These are phyloP conservation scores for Danielia oregonensis DNA, from an alignment of 805 yeast genomes.

Conservation along the genomic window DNA sequence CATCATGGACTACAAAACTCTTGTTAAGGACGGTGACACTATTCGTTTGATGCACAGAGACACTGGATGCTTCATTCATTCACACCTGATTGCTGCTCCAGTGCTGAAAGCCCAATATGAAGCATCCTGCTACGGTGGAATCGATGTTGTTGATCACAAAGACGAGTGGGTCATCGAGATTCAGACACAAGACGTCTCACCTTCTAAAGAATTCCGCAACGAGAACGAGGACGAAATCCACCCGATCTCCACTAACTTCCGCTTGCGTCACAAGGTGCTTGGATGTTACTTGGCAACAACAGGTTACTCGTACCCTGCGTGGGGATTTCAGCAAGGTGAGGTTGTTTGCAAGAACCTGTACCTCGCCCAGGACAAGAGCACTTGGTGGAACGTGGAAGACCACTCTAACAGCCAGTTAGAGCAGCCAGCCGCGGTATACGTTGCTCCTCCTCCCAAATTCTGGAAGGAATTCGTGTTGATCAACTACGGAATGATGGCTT, in stretches of 20 bases:
- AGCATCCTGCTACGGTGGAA: slow-evolving; percentile 83
- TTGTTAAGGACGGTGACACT: slow-evolving; percentile 57
- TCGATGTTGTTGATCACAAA: slow-evolving; percentile 66
- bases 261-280: slow-evolving; percentile 57
- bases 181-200: slow-evolving; percentile 51
- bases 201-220: slow-evolving; percentile 37
- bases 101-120: slow-evolving; percentile 65
- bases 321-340: slow-evolving; percentile 87
- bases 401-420: slow-evolving; percentile 52
- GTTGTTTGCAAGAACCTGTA: slow-evolving; percentile 61
- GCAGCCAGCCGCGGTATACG: slow-evolving; percentile 26
- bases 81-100: slow-evolving; percentile 79
- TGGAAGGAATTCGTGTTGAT: slow-evolving; percentile 72
- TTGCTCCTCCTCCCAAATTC: slow-evolving; percentile 59
- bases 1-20: slow-evolving; percentile 15
- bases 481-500: slow-evolving; percentile 84
- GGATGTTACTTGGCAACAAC: slow-evolving; percentile 80
- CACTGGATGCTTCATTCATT: slow-evolving; percentile 75
- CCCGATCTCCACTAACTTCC: slow-evolving; percentile 72
- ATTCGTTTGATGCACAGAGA: slow-evolving; percentile 68
- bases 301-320: slow-evolving; percentile 63
- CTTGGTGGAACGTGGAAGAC: slow-evolving; percentile 81
- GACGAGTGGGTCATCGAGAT: slow-evolving; percentile 92
- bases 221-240: slow-evolving; percentile 55
- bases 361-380: slow-evolving; percentile 52